Base-by-base conservation (phyloP, 2,329 filamentous ascomycete genomes). In the Rutstroemia sydowiana region DNA sequence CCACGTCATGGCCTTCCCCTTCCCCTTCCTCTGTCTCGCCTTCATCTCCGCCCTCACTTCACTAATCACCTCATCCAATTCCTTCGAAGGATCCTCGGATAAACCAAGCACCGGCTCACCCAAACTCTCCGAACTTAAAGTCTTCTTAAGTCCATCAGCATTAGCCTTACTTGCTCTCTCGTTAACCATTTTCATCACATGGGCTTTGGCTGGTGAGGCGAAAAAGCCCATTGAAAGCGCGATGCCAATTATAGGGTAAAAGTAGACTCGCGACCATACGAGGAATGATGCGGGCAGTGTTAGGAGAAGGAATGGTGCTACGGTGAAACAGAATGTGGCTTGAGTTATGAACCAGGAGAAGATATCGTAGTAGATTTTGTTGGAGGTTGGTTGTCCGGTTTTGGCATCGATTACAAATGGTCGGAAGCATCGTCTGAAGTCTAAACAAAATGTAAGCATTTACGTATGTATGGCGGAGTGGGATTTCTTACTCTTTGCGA, bases 391-490 rank as follows among this genome's bases (percentile, higher is more conserved):
- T 48, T 77, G 77, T 56, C 76, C 81, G 32, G 87, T 87, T 57
- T 87, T 79, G 1, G 89, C 79, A 48, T 90, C 83, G 44, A 97
- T 73, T 75, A 98, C 96, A 72, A 98, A 92, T 20, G 93, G 93
- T 1, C 93, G 89, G 54, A 97, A 71, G 63, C 92, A 79, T 49
- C 93, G 88, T 48, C 93, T 90, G 69, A 86, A 88, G 66, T 96
- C 91, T 96, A 40, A 14, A 20, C 10, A 26, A 42, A 50, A 39
- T 34, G 16, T 54, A 14, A 50, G 23, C 32, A 21, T 7, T 28
- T 28, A 8, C n/a, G 2, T 20, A 47, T 21, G 40, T 28, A 13
- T 10, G 10, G 5, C 3, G 23, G 26, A 16, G 23, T 10, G 13
- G 21, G 11, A 30, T 9, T 16, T 8, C 85, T 68, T 75, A 96